Evolutionary conservation across 352 stramenopile genomes (phyloP).

Genomic region (Phytophthora nicotianae): DNA sequence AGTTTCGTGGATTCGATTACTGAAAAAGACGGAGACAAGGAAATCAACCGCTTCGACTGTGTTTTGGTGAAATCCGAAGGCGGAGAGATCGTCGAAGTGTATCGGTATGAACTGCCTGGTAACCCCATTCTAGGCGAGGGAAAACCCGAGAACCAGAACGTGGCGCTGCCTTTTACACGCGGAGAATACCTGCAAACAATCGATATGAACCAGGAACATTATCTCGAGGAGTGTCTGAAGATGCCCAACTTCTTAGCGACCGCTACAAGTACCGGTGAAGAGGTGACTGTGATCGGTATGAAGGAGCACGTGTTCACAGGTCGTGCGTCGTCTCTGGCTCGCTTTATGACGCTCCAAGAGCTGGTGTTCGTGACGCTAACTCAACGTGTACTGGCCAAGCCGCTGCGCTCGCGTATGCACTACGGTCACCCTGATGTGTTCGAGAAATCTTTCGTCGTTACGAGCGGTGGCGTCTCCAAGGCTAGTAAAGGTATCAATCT

Average conservation of each 20-base stretch:
- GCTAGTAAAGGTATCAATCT: constrained; percentile 89
- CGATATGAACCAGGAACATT: constrained; percentile 93
- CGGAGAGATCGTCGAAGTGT: constrained; percentile 87
- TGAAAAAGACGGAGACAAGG: constrained; percentile 40
- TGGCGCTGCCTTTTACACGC: constrained; percentile 84
- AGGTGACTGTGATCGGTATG: constrained; percentile 89
- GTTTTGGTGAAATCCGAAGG: constrained; percentile 83
- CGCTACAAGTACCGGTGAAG: constrained; percentile 56
- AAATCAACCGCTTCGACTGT: constrained; percentile 61
- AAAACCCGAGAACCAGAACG: constrained; percentile 91
- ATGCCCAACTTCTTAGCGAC: constrained; percentile 89
- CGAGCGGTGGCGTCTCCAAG: constrained; percentile 83
- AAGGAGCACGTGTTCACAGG: constrained; percentile 90
- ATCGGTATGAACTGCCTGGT: constrained; percentile 87
- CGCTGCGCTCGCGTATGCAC: constrained; percentile 82
- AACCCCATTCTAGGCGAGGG: constrained; percentile 89
- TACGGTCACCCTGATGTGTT: constrained; percentile 90
- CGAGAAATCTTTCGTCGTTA: constrained; percentile 88
- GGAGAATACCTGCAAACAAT: constrained; percentile 91
- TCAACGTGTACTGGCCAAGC: constrained; percentile 82
- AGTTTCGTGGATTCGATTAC: constrained; percentile 86
- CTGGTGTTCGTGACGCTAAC: constrained; percentile 88
- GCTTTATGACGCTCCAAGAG: constrained; percentile 90
- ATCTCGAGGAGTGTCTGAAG: constrained; percentile 89
- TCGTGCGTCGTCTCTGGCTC: constrained; percentile 81